Evolutionary conservation across 495 filamentous ascomycete genomes (phyloP), one percentile per base, ranked within the genome.

Genomic region (Margaritispora aquatica): DNA sequence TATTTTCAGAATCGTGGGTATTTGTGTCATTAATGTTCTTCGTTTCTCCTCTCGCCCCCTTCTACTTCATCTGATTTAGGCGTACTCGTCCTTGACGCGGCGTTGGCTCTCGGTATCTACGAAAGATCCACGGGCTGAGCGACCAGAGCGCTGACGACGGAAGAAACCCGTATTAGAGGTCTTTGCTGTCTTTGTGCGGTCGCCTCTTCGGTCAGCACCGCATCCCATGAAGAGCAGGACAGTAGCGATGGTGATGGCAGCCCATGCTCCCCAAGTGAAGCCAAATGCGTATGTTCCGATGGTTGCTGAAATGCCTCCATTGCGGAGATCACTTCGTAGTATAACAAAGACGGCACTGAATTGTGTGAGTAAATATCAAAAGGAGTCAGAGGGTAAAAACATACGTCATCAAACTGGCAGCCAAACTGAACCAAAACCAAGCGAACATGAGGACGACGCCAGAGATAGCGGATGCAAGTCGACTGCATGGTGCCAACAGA

Each of bases 251-350:
- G 92, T 73, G 50, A 89, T 78, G 49, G 82, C 85, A 1, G 78
- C 82, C 66, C 85, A 82, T 3, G 89, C 80, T 1, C 86, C 86
- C 92, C 92, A 96, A 73, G 87, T 90, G 74, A 96, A 96, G 26
- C 82, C 92, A 64, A 88, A 92, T 7, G 88, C 85, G 61, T 90
- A 89, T 17, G 71, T 63, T 24, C 92, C 92, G 4, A 96, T 70
- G 8, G 63, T 70, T 22, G 92, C 82, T 34, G 59, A 53, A 47
- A 85, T 80, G 64, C 79, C 80, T 57, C 76, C 80, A 31, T 65
- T 57, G 26, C 72, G 74, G 76, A 96, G 95, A 19, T 73, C 76
- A 68, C 91, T 73, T 63, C 91, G 90, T 64, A 83, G 88, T 69
- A 86, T 77, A 57, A 96, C 89, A 63, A 83, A 92, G 55, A 84